Percentiles rank a stretch among this genome's conserved stretches.
Evolutionary conservation across 805 yeast species (phyloP).

Genomic region (Maudiozyma serrabonitensis): DNA sequence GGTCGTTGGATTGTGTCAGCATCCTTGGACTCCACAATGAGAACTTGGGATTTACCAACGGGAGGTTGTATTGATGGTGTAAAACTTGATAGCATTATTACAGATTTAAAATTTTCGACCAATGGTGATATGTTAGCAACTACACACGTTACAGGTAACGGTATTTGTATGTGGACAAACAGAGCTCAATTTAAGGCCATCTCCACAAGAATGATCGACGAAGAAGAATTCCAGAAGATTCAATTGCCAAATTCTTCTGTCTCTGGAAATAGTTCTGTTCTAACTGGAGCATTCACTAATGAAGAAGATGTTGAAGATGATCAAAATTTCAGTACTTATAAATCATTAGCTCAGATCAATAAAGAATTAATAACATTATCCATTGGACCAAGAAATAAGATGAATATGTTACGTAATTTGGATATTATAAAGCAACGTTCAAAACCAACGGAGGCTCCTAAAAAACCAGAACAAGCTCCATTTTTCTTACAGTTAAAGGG

Average conservation of each 20-base stretch:
- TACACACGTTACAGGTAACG: slow-evolving; percentile 81
- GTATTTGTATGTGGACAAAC: slow-evolving; percentile 88
- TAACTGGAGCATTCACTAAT: slow-evolving; percentile 66
- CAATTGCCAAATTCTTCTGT: slow-evolving; percentile 71
- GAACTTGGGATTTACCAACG: slow-evolving; percentile 97
- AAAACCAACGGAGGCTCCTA: slow-evolving; percentile 82
- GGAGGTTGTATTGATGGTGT: slow-evolving; percentile 96
- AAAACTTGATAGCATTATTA: slow-evolving; percentile 65
- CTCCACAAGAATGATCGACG: slow-evolving; percentile 66
- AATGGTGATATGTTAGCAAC: slow-evolving; percentile 88
- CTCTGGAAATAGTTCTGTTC: slow-evolving; percentile 57
- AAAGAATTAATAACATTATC: slow-evolving; percentile 62
- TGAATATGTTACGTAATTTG: slow-evolving; percentile 66
- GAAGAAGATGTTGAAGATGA: slow-evolving; percentile 10
- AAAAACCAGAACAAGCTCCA: slow-evolving; percentile 69
- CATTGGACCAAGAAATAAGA: slow-evolving; percentile 64
- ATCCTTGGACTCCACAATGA: slow-evolving; percentile 72
- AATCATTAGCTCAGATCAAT: slow-evolving; percentile 54
- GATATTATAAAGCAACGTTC: slow-evolving; percentile 80
- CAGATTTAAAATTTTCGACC: slow-evolving; percentile 72
- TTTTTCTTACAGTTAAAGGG: slow-evolving; percentile 71
- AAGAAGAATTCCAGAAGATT: slow-evolving; percentile 55
- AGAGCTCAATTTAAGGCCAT: slow-evolving; percentile 72
- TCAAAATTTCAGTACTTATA: slow-evolving; percentile 31
- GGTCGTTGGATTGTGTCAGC: slow-evolving; percentile 91